phyloP scores from a whole-genome alignment of 2,329 filamentous ascomycete species.

The Clonostachys chloroleuca region DNA sequence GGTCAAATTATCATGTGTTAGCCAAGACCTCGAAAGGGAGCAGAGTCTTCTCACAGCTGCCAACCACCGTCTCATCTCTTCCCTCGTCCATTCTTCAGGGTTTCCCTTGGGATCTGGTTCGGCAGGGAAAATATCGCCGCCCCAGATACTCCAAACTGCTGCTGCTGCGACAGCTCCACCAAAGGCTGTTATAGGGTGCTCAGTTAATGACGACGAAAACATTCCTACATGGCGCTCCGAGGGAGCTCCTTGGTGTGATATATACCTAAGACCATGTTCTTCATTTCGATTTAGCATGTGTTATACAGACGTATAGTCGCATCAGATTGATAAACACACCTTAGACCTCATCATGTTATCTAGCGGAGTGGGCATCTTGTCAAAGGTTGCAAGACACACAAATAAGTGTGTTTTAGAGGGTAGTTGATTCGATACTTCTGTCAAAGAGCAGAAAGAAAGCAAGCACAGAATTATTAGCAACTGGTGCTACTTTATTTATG shows the following conservation, averaged over 20 bases:
- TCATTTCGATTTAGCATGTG: conserved; percentile 5
- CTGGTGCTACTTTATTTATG: too few relatives aligned
- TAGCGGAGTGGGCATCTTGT: conserved; percentile 62
- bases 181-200: conserved; percentile 55
- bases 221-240: too few relatives aligned
- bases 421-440: not conserved
- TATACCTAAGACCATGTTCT: conserved; percentile 69
- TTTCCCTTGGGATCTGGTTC: conserved; percentile 74
- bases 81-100: conserved; percentile 66
- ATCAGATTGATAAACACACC: conserved; percentile 33
- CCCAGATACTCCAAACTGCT: conserved; percentile 81
- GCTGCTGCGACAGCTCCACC: conserved; percentile 77
- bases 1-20: not conserved
- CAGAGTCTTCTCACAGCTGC: conserved; percentile 56
- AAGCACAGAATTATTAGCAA: not conserved
- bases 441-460: not conserved
- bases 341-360: conserved; percentile 68
- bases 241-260: conserved; percentile 5
- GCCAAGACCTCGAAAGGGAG: not conserved
- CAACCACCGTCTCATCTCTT: conserved; percentile 79
- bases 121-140: conserved; percentile 76
- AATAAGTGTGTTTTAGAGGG: too few relatives aligned
- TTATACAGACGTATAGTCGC: too few relatives aligned
- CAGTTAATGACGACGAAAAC: too few relatives aligned
- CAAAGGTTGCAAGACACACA: too few relatives aligned